Conservation (phyloP, 495 filamentous ascomycete species). For the Physcia stellaris region DNA sequence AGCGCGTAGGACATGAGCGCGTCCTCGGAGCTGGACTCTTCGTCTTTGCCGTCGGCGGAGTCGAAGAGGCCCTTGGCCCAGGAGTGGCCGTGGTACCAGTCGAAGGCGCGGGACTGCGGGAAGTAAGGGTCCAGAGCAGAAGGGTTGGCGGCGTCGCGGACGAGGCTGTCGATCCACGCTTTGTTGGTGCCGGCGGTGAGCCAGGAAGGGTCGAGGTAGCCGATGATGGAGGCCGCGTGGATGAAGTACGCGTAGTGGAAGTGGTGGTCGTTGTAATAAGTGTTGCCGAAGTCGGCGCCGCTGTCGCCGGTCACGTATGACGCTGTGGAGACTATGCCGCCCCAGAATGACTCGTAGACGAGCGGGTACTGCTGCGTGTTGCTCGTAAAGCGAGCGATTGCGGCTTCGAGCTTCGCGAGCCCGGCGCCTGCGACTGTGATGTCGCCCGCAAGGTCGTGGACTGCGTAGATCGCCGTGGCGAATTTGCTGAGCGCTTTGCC, state of each 20-base stretch:
- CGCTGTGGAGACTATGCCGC: constrained; percentile 70
- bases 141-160: constrained; percentile 70
- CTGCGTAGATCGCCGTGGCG: constrained; percentile 54
- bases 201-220: constrained; percentile 67
- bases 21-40: constrained; percentile 89
- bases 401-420: constrained; percentile 52
- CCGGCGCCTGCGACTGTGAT: constrained; percentile 43
- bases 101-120: constrained; percentile 72
- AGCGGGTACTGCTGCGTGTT: constrained; percentile 70
- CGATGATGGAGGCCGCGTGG: constrained; percentile 76
- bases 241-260: constrained; percentile 90
- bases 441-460: constrained; percentile 53
- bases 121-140: constrained; percentile 59
- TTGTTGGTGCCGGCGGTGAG: constrained; percentile 46
- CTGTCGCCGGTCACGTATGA: constrained; percentile 58
- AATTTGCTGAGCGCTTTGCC: constrained; percentile 91
- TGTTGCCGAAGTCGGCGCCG: constrained; percentile 68
- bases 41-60: constrained; percentile 79
- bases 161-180: constrained; percentile 67
- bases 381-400: constrained; percentile 60
- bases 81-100: constrained; percentile 91
- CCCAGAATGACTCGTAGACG: constrained; percentile 73
- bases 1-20: constrained; percentile 75
- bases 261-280: constrained; percentile 91
- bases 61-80: constrained; percentile 93